Evolutionary conservation across 2,329 filamentous ascomycete species (phyloP), one percentile per base, ranked within the genome.

Genomic region (Aspergillus neotritici): DNA sequence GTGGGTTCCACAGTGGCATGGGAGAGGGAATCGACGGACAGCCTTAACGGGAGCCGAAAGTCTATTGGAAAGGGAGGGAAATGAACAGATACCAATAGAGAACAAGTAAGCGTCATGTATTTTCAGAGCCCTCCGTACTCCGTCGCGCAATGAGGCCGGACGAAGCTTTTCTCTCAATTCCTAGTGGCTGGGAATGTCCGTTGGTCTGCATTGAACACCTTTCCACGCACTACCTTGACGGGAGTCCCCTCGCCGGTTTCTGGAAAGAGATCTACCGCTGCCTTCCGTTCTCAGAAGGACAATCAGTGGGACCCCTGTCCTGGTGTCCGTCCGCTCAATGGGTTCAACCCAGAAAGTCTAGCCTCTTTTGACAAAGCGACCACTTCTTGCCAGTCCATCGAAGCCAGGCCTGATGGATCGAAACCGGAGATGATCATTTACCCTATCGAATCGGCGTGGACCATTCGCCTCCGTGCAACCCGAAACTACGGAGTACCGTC

Each of bases 301-400:
- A 52, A 61, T 61, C 57, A 57, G 60, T 62, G 60, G 59, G 49
- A 48, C 54, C 45, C 45, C 34, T 34, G 8, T 35, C 15, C n/a
- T 34, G 34, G 17, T 44, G 43, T 41, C 38, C 42, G 21, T 34
- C 41, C 37, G 40, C 37, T 51, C 37, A 44, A 44, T 42, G 44
- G 34, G 41, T 32, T 37, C 38, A 41, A 30, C 39, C 30, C 34
- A 40, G 5, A 25, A 25, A 25, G 21, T 25, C 21, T 25, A 25
- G 21, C 21, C 21, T 25, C 21, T 25, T 25, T 25, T 8, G 21
- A 25, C 21, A 25, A 25, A 25, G 21, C 21, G 21, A 25, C 21
- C 21, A 25, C 21, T n/a, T n/a, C 21, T 25, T 25, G 21, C 21
- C 7, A 25, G 21, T 25, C 39, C 33, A 13, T 41, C 29, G 35